phyloP scores from a whole-genome alignment of 371 early-diverging fungal genomes.

The Mucor racemosus region DNA sequence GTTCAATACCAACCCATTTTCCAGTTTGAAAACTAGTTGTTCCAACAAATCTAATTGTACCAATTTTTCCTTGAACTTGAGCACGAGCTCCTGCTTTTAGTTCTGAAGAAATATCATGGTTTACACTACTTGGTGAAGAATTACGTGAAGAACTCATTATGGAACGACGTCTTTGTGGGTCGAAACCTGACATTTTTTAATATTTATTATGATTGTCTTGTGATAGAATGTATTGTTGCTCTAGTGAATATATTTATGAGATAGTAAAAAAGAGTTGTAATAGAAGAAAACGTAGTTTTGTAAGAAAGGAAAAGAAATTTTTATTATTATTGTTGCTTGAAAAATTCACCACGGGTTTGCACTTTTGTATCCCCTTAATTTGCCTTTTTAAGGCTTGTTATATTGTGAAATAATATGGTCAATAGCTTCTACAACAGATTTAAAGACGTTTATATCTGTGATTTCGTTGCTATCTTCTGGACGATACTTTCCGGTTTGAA shows the following conservation, averaged over 20 bases:
- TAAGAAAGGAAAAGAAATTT: conserved; percentile 3
- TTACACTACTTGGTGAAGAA: conserved; percentile 20
- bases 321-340: conserved; percentile 1
- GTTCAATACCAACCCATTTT: conserved; percentile 76
- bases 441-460: conserved; percentile 30
- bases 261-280: neutral
- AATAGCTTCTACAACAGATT: conserved; percentile 51
- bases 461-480: conserved; percentile 63
- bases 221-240: neutral
- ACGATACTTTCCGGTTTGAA: conserved; percentile 86
- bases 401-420: conserved; percentile 38
- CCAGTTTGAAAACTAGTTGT: conserved; percentile 69
- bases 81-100: conserved; percentile 59
- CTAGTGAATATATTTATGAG: neutral
- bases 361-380: conserved; percentile 2
- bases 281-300: neutral
- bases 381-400: conserved; percentile 4
- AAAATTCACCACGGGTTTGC: conserved; percentile 5
- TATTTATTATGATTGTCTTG: neutral
- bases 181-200: conserved; percentile 28
- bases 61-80: conserved; percentile 67
- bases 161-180: conserved; percentile 24
- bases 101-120: conserved; percentile 36
- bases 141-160: conserved; percentile 21
- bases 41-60: conserved; percentile 66